These are phyloP conservation scores for Taphrina sp. DNA, from an alignment of 1,139 yeast genomes.

Conservation along the genomic window DNA sequence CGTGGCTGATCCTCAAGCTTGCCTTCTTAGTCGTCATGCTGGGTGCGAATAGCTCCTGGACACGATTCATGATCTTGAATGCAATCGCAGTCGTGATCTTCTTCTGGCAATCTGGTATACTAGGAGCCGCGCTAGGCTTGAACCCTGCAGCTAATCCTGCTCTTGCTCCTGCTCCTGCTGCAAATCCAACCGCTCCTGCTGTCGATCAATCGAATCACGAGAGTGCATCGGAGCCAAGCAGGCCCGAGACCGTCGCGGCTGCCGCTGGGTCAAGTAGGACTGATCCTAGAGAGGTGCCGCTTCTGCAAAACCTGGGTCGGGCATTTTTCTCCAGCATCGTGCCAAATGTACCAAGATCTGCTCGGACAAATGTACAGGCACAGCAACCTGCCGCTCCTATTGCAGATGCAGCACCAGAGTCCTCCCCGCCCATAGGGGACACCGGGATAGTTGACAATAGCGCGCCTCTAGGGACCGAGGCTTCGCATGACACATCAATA, in stretches of 20 bases:
- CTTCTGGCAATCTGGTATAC: constrained; percentile 29
- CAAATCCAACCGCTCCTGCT: background rate
- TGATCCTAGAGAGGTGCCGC: background rate
- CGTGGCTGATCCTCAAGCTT: constrained; percentile 23
- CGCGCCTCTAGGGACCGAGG: no score
- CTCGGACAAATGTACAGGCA: no score
- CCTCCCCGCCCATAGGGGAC: no score
- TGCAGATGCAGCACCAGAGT: no score
- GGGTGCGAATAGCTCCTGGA: constrained; percentile 15
- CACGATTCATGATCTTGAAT: constrained; percentile 13
- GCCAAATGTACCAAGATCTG: background rate
- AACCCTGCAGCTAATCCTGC: background rate
- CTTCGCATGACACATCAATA: no score
- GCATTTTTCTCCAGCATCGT: constrained; percentile 8
- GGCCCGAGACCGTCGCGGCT: background rate
- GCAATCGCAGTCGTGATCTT: constrained; percentile 18
- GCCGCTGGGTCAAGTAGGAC: background rate
- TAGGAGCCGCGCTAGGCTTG: background rate
- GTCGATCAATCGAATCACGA: background rate
- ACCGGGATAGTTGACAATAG: no score
- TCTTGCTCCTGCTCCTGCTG: background rate
- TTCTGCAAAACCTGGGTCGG: constrained; percentile 1
- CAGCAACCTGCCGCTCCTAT: no score
- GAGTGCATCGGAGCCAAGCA: background rate
- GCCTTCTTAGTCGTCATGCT: constrained; percentile 28